These are phyloP conservation scores for Chalciporus sp. DNA, from an alignment of 1,284 basidiomycete genomes.

Conservation along the genomic window DNA sequence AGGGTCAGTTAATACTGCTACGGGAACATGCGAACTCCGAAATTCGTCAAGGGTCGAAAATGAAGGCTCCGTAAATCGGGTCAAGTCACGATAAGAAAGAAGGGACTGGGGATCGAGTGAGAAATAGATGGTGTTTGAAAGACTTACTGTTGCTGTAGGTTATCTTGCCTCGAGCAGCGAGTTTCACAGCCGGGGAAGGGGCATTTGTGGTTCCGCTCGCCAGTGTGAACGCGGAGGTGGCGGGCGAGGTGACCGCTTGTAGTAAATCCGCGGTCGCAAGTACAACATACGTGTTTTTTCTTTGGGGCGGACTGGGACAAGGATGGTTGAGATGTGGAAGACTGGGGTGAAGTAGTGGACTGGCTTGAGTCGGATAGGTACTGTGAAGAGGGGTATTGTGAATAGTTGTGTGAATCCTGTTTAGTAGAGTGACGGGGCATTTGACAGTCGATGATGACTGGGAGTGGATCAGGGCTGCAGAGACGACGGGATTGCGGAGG, in stretches of 20 bases:
- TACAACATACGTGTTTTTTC: conserved; percentile 65
- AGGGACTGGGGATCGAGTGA: not conserved
- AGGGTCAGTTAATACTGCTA: conserved; percentile 11
- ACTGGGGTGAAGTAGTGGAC: conserved; percentile 22
- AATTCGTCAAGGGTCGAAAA: conserved; percentile 13
- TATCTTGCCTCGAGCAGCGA: conserved; percentile 78
- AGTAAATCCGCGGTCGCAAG: conserved; percentile 75
- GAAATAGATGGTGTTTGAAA: conserved; percentile 1
- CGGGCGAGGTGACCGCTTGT: conserved; percentile 84
- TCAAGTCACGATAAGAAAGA: conserved; percentile 4
- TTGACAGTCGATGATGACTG: conserved; percentile 1
- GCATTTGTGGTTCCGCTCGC: conserved; percentile 79
- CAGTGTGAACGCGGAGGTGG: conserved; percentile 81
- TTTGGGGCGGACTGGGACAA: conserved; percentile 33
- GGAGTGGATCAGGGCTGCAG: conserved; percentile 28
- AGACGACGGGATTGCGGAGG: conserved; percentile 32
- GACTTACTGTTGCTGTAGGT: conserved; percentile 81
- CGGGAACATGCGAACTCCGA: conserved; percentile 7
- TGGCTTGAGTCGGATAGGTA: conserved; percentile 32
- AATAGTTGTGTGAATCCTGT: conserved; percentile 24
- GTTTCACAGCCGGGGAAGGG: conserved; percentile 84
- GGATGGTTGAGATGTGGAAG: conserved; percentile 19
- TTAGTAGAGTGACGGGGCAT: conserved; percentile 36
- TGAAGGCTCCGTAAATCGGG: conserved; percentile 10
- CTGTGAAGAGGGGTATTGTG: conserved; percentile 24